phyloP scores from a whole-genome alignment of 805 yeast species.

The Wickerhamomyces chaumierensis region DNA sequence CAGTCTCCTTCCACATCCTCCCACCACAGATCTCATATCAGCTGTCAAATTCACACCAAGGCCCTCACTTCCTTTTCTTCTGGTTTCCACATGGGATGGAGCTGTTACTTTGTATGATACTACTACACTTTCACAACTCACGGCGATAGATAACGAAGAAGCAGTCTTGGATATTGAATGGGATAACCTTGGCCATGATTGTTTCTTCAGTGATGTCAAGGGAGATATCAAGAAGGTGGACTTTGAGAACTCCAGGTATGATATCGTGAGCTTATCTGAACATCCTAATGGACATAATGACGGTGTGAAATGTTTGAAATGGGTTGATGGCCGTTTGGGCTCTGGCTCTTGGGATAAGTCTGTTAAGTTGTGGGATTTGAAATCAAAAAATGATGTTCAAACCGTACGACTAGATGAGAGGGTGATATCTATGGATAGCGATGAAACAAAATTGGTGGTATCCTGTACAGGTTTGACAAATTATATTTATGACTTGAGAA shows the following conservation, averaged over 20 bases:
- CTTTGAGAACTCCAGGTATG: conserved; percentile 30
- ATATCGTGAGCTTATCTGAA: conserved; percentile 13
- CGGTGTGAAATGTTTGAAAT: conserved; percentile 27
- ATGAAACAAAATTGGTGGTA: conserved; percentile 33
- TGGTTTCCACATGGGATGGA: conserved; percentile 38
- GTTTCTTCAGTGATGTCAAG: conserved; percentile 40
- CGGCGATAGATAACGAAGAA: conserved; percentile 11
- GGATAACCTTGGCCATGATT: conserved; percentile 13
- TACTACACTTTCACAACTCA: conserved; percentile 14
- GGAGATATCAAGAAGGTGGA: conserved; percentile 45
- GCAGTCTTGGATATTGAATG: conserved; percentile 15
- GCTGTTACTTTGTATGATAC: conserved; percentile 32
- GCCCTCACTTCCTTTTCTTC: neutral
- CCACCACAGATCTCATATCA: conserved; percentile 19
- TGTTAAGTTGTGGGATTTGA: conserved; percentile 7
- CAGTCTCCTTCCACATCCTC: neutral
- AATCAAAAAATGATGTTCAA: neutral
- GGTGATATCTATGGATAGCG: conserved; percentile 52
- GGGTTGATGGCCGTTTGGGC: conserved; percentile 23
- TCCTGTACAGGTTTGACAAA: conserved; percentile 31
- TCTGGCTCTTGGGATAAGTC: conserved; percentile 50
- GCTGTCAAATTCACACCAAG: conserved; percentile 27
- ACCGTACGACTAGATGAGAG: conserved; percentile 30
- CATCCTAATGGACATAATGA: conserved; percentile 18
- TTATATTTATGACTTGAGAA: conserved; percentile 46